Evolutionary conservation across 1,139 yeast species (phyloP).

Genomic region (Hemisphaericaspora lyxosophila): DNA sequence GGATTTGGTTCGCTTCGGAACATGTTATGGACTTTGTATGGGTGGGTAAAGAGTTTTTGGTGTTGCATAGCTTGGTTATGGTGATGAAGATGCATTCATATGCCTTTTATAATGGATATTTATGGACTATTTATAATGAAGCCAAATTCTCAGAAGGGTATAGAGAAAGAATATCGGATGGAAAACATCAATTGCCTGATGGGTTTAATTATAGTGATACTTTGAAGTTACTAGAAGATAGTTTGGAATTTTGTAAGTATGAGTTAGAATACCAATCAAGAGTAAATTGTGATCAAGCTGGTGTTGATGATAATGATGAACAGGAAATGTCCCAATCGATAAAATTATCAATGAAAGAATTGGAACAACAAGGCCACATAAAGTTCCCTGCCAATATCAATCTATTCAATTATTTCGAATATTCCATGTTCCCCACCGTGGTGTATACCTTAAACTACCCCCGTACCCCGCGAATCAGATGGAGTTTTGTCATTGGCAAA

Average conservation of each 20-base stretch:
- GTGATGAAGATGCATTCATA: constrained; percentile 93
- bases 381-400: constrained; percentile 73
- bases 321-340: constrained; percentile 10
- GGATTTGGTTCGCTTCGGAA: constrained; percentile 52
- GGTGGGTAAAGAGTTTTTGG: constrained; percentile 82
- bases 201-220: constrained; percentile 27
- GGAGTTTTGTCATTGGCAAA: constrained; percentile 70
- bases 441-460: constrained; percentile 83
- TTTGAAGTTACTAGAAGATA: constrained; percentile 35
- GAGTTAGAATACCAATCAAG: constrained; percentile 55
- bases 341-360: constrained; percentile 19
- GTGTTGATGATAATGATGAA: constrained; percentile 14
- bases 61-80: constrained; percentile 80
- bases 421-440: constrained; percentile 87
- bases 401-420: constrained; percentile 66
- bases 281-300: constrained; percentile 8
- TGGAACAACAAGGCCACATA: constrained; percentile 23
- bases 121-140: constrained; percentile 68
- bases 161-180: constrained; percentile 22
- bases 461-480: constrained; percentile 65
- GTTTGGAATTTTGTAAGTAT: constrained; percentile 61
- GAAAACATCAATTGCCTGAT: constrained; percentile 17
- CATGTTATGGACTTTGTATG: constrained; percentile 59
- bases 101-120: constrained; percentile 83
- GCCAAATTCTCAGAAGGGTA: constrained; percentile 45